Conservation (phyloP, 768 basidiomycete genomes). For the Amanita exitialis region DNA sequence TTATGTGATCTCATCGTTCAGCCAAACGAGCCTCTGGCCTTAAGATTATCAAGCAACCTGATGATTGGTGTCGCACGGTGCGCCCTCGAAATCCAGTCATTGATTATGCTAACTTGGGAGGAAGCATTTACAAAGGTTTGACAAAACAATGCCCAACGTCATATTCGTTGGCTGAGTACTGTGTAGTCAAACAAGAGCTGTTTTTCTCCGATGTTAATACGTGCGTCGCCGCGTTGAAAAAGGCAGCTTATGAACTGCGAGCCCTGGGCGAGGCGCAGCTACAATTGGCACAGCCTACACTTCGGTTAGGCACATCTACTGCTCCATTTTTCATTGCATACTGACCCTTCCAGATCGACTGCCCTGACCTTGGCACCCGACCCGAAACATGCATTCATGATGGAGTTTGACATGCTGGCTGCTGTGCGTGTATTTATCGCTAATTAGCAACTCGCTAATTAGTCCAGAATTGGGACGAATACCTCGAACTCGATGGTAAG, state of each 20-base stretch:
- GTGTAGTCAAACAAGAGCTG: constrained; percentile 72
- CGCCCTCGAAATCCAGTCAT: not conserved
- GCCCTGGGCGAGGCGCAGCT: constrained; percentile 39
- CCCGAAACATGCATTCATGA: constrained; percentile 32
- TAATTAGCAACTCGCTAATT: not conserved
- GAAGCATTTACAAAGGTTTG: constrained; percentile 34
- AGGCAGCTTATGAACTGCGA: constrained; percentile 59
- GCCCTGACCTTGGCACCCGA: constrained; percentile 45
- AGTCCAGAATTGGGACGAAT: constrained; percentile 53
- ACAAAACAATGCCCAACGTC: not conserved
- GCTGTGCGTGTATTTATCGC: constrained; percentile 29
- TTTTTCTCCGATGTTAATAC: constrained; percentile 72
- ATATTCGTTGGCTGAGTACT: not conserved
- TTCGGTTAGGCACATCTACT: constrained; percentile 34
- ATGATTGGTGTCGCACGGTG: constrained; percentile 88
- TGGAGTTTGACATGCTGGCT: constrained; percentile 61
- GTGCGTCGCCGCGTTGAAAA: constrained; percentile 71
- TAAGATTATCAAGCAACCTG: constrained; percentile 80
- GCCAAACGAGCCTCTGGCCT: constrained; percentile 79
- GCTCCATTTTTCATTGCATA: not conserved
- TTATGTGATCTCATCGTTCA: constrained; percentile 74
- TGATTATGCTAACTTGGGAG: not conserved
- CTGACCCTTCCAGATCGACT: constrained; percentile 27
- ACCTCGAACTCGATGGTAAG: constrained; percentile 37
- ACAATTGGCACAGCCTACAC: constrained; percentile 61